phyloP scores from a whole-genome alignment of 805 yeast species.

The Priceomyces fermenticarens region DNA sequence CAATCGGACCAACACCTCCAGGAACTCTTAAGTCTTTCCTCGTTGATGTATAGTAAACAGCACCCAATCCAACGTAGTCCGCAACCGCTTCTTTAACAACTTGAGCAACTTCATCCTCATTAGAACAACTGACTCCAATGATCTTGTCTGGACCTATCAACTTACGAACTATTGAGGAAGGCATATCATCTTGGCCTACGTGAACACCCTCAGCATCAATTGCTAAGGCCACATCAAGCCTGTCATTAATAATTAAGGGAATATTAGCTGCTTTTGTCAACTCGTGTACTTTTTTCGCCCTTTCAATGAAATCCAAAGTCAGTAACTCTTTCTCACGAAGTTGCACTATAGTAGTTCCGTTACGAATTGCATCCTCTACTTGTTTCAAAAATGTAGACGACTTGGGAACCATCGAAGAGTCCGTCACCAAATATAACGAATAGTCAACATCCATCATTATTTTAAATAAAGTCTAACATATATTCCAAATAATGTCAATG shows the following conservation, averaged over 20 bases:
- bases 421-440: slow-evolving; percentile 75
- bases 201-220: slow-evolving; percentile 89
- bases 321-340: slow-evolving; percentile 74
- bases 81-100: slow-evolving; percentile 51
- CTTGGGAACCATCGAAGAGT: slow-evolving; percentile 68
- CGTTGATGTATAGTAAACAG: slow-evolving; percentile 71
- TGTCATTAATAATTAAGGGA: slow-evolving; percentile 81
- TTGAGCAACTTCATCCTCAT: slow-evolving; percentile 49
- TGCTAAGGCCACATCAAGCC: slow-evolving; percentile 87
- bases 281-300: slow-evolving; percentile 59
- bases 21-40: slow-evolving; percentile 57
- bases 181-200: slow-evolving; percentile 91
- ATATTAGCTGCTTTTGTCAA: slow-evolving; percentile 58
- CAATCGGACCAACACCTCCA: slow-evolving; percentile 56
- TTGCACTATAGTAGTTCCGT: slow-evolving; percentile 81
- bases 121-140: slow-evolving; percentile 73
- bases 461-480: too few species aligned
- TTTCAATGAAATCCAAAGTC: slow-evolving; percentile 62
- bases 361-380: slow-evolving; percentile 58
- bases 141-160: slow-evolving; percentile 73
- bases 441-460: slow-evolving; percentile 38
- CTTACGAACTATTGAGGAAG: slow-evolving; percentile 52
- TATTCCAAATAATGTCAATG: too few species aligned
- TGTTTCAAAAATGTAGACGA: slow-evolving; percentile 50
- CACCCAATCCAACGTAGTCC: slow-evolving; percentile 85